A percentile compares a stretch with the other conserved stretches of the same genome.
Evolutionary conservation across 306 rosid species (phyloP).

Genomic region (Parietaria judaica): DNA sequence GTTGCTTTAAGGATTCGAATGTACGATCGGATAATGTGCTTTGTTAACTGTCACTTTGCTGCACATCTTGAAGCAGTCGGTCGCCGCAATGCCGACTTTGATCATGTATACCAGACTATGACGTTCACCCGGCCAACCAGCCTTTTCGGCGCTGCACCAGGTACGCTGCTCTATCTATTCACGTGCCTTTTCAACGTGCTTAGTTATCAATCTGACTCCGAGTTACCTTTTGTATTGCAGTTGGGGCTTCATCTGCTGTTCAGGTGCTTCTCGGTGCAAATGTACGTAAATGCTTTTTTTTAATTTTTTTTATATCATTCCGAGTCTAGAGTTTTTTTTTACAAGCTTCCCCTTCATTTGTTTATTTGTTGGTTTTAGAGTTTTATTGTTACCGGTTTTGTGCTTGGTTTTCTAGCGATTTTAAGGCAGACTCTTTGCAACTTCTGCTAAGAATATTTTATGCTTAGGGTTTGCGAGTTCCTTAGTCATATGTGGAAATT

Average conservation of each 20-base stretch:
- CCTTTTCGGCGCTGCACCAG: constrained; percentile 47
- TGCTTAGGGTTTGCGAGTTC: too few relatives aligned
- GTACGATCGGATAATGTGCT: constrained; percentile 70
- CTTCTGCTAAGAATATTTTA: too few relatives aligned
- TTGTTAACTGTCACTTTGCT: constrained; percentile 97
- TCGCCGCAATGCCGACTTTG: constrained; percentile 95
- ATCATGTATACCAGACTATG: constrained; percentile 85
- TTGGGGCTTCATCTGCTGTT: constrained; percentile 60
- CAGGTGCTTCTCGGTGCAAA: constrained; percentile 50
- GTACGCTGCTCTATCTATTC: constrained; percentile 46
- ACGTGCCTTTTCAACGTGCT: constrained; percentile 45
- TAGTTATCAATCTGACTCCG: constrained; percentile 66
- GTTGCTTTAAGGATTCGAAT: constrained; percentile 94
- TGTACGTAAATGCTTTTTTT: constrained; percentile 50
- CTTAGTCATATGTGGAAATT: too few relatives aligned
- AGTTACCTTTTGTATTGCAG: constrained; percentile 82
- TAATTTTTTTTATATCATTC: constrained; percentile 17
- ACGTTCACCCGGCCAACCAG: constrained; percentile 61
- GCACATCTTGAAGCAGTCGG: constrained; percentile 90
- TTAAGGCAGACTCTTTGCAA: too few relatives aligned
- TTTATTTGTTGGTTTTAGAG: too few relatives aligned
- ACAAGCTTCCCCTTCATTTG: constrained; percentile 3
- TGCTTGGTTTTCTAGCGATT: too few relatives aligned
- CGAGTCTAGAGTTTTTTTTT: neutral
- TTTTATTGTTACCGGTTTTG: too few relatives aligned